A percentile compares a stretch with the other conserved stretches of the same genome.
Evolutionary conservation across 2,329 filamentous ascomycete genomes (phyloP).

Genomic region (Penicillium sp.): DNA sequence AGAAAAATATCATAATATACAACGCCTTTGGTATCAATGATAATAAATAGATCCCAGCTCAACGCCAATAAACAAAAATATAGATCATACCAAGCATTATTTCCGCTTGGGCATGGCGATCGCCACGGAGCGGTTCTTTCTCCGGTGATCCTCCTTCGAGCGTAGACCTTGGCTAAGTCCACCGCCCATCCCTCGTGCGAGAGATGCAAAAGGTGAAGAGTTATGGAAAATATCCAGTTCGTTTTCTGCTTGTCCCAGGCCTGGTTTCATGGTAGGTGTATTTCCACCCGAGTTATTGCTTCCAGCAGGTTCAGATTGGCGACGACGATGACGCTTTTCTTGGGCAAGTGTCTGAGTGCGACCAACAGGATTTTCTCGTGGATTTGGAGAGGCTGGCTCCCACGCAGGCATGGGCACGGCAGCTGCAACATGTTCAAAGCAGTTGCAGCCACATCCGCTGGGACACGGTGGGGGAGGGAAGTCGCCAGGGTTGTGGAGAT

Average conservation of each 20-base stretch:
- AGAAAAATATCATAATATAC: not conserved
- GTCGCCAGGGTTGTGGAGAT: slow-evolving; percentile 7
- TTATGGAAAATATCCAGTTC: slow-evolving; percentile 38
- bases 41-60: not conserved
- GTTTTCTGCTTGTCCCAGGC: slow-evolving; percentile 30
- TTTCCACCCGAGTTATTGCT: slow-evolving; percentile 13
- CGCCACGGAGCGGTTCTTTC: slow-evolving; percentile 24
- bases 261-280: slow-evolving; percentile 11
- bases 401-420: slow-evolving; percentile 33
- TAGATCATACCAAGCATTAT: not conserved
- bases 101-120: slow-evolving; percentile 10
- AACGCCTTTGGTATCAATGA: not conserved
- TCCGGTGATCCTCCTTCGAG: slow-evolving; percentile 29
- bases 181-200: slow-evolving; percentile 44
- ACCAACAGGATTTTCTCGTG: not conserved
- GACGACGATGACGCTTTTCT: slow-evolving; percentile 22
- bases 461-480: slow-evolving; percentile 38
- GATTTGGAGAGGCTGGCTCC: slow-evolving; percentile 17
- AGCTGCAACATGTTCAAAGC: slow-evolving; percentile 39
- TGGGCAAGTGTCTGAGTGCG: slow-evolving; percentile 3
- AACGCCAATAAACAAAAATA: not conserved
- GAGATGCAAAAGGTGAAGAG: slow-evolving; percentile 38
- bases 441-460: slow-evolving; percentile 50
- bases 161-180: slow-evolving; percentile 43
- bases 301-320: slow-evolving; percentile 18